Conservation (phyloP, 2,329 filamentous ascomycete genomes). For the Aspergillus floridensis region DNA sequence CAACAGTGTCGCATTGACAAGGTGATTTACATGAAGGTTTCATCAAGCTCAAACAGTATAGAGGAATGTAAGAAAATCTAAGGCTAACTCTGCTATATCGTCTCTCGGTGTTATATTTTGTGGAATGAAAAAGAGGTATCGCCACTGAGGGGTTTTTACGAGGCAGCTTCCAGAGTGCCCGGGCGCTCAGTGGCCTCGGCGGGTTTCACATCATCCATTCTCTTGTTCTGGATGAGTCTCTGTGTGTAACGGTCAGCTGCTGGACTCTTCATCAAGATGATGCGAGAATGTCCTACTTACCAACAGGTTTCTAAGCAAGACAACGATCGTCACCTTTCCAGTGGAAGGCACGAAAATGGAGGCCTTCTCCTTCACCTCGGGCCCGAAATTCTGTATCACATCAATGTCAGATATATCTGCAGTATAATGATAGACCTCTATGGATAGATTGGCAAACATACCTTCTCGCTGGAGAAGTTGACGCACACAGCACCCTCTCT, state of each 20-base stretch:
- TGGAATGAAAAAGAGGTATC: background rate
- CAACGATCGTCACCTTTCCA: slow-evolving; percentile 94
- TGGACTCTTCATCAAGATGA: background rate
- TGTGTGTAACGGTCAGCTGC: slow-evolving; percentile 21
- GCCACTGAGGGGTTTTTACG: slow-evolving; percentile 16
- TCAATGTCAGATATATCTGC: slow-evolving; percentile 5
- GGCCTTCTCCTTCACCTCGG: slow-evolving; percentile 89
- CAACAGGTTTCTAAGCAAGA: slow-evolving; percentile 83
- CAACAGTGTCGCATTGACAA: background rate
- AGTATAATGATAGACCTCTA: background rate
- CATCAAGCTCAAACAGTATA: slow-evolving; percentile 2
- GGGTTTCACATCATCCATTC: slow-evolving; percentile 39
- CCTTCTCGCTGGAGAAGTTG: slow-evolving; percentile 92
- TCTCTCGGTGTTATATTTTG: slow-evolving; percentile 6
- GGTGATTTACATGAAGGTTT: background rate
- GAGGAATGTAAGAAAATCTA: slow-evolving; percentile 12
- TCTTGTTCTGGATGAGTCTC: slow-evolving; percentile 46
- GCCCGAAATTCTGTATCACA: slow-evolving; percentile 69
- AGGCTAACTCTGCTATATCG: slow-evolving; percentile 14
- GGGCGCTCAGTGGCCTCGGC: slow-evolving; percentile 42
- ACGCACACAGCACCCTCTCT: slow-evolving; percentile 95
- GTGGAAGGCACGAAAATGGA: slow-evolving; percentile 96
- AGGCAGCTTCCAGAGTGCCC: slow-evolving; percentile 38
- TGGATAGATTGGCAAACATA: slow-evolving; percentile 22
- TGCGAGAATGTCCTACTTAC: slow-evolving; percentile 52